phyloP scores from a whole-genome alignment of 163 green algal species.

The Scenedesmus sp. region DNA sequence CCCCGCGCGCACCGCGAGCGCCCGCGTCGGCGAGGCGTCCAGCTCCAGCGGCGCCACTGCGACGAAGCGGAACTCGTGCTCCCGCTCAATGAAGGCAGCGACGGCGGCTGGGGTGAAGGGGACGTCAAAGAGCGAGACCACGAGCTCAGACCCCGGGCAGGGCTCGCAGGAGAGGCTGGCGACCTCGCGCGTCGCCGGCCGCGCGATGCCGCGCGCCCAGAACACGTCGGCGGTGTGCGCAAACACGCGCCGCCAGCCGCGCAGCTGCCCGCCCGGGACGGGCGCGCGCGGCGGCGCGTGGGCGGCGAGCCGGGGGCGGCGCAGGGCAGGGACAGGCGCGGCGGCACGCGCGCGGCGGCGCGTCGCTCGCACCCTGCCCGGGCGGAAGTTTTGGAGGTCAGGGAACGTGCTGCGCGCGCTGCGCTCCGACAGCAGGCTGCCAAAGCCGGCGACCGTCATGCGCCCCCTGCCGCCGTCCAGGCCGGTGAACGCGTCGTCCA shows the following conservation, averaged over 20 bases:
- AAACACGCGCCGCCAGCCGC: slow-evolving; percentile 85
- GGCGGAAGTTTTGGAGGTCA: slow-evolving; percentile 56
- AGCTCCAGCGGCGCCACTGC: slow-evolving; percentile 67
- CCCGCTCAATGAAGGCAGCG: slow-evolving; percentile 80
- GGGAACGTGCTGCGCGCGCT: slow-evolving; percentile 86
- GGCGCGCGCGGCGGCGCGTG: background rate
- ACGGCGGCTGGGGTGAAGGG: slow-evolving; percentile 57
- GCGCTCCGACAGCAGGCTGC: slow-evolving; percentile 77
- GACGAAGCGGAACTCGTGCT: slow-evolving; percentile 93
- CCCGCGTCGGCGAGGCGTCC: slow-evolving; percentile 22
- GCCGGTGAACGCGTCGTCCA: slow-evolving; percentile 38
- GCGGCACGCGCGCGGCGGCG: background rate
- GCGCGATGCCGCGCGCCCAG: slow-evolving; percentile 84
- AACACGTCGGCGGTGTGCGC: slow-evolving; percentile 88
- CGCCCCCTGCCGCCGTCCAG: slow-evolving; percentile 44
- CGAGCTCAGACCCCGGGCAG: slow-evolving; percentile 56
- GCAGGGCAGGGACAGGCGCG: background rate
- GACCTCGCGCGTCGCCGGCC: slow-evolving; percentile 71
- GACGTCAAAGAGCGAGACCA: slow-evolving; percentile 89
- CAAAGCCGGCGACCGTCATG: slow-evolving; percentile 86
- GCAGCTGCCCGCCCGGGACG: slow-evolving; percentile 60
- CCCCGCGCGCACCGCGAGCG: slow-evolving; percentile 46
- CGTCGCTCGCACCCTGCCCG: background rate
- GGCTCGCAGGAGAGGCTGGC: slow-evolving; percentile 64
- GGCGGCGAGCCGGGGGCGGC: background rate